Evolutionary conservation across 106 monocot species (phyloP).

Genomic region (Gastrodia elata): DNA sequence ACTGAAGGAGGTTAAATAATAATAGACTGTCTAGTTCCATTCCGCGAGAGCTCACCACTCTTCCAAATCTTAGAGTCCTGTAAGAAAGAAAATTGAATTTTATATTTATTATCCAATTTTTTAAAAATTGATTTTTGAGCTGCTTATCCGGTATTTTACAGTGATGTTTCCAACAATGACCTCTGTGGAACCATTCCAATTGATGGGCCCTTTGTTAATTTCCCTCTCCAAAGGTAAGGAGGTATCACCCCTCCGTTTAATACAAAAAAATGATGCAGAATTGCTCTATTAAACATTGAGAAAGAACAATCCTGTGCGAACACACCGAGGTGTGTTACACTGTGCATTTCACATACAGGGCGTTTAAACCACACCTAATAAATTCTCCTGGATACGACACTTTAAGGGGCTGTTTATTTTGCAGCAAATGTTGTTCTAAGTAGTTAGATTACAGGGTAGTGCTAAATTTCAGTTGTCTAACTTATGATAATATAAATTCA

Average conservation of each 20-base stretch:
- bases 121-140: not conserved
- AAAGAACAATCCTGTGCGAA: too few species aligned
- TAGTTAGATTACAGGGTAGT: too few species aligned
- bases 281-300: too few species aligned
- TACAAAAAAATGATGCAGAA: not conserved
- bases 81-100: conserved; percentile 29
- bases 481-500: too few species aligned
- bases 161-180: conserved; percentile 92
- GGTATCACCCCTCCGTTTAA: not conserved
- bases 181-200: conserved; percentile 94
- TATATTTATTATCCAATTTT: not conserved
- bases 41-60: conserved; percentile 65
- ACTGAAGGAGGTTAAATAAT: conserved; percentile 71
- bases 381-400: too few species aligned
- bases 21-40: conserved; percentile 75
- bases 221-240: conserved; percentile 67
- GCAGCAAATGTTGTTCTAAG: too few species aligned
- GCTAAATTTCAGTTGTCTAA: too few species aligned
- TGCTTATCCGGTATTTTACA: conserved; percentile 18
- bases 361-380: too few species aligned
- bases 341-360: too few species aligned
- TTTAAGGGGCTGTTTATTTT: too few species aligned
- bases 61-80: conserved; percentile 85
- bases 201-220: conserved; percentile 75
- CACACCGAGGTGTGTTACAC: too few species aligned